Conservation (phyloP, 1,139 yeast species). For the Schwanniomyces etchellsii region DNA sequence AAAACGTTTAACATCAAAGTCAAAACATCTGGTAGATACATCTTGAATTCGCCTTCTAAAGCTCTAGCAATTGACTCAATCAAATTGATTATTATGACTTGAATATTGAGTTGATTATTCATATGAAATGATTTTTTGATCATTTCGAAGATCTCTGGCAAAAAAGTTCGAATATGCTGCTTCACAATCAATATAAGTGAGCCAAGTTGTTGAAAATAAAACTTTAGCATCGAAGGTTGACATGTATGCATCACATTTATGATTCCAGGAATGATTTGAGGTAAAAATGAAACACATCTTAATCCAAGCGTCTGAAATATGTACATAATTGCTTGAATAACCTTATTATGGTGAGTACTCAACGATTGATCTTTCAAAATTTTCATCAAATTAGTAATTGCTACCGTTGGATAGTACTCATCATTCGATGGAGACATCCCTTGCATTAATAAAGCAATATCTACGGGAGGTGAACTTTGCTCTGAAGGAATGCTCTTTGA, state of each 20-base stretch:
- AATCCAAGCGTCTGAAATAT: constrained; percentile 86
- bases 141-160: constrained; percentile 70
- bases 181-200: constrained; percentile 77
- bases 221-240: constrained; percentile 76
- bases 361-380: constrained; percentile 81
- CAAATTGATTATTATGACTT: constrained; percentile 72
- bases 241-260: constrained; percentile 81
- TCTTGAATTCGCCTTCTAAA: constrained; percentile 86
- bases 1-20: constrained; percentile 72
- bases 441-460: constrained; percentile 82
- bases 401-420: constrained; percentile 94
- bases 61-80: constrained; percentile 84
- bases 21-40: constrained; percentile 71
- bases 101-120: constrained; percentile 54
- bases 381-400: constrained; percentile 76
- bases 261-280: constrained; percentile 85
- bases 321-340: constrained; percentile 86
- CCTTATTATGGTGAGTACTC: constrained; percentile 82
- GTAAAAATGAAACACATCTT: constrained; percentile 80
- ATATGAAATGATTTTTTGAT: constrained; percentile 65
- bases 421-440: constrained; percentile 93
- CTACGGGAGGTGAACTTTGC: constrained; percentile 84
- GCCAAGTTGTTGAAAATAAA: constrained; percentile 85
- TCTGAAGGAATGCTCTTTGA: constrained; percentile 61
- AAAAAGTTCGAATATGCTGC: constrained; percentile 82